These are phyloP conservation scores for Lasiodiplodia theobromae DNA, from an alignment of 2,329 filamentous ascomycete species.

Conservation along the genomic window DNA sequence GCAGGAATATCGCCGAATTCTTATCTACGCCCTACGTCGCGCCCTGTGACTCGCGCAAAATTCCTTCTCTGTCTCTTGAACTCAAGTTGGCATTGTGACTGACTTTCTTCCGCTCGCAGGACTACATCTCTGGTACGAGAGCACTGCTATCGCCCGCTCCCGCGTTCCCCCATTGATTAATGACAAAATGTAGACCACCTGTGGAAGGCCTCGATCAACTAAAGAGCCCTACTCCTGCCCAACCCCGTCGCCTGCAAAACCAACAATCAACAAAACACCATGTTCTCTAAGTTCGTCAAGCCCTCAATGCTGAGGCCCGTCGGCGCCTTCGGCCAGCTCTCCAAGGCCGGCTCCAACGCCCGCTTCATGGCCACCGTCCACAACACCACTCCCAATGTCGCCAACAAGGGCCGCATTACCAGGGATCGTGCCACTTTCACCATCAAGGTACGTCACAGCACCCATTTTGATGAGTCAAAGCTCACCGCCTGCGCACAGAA, in stretches of 20 bases:
- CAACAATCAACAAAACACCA: constrained; percentile 42
- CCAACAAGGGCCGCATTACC: constrained; percentile 68
- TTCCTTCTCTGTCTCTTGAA: constrained; percentile 16
- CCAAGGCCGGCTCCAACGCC: constrained; percentile 51
- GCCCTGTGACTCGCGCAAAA: constrained; percentile 14
- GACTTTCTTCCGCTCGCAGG: constrained; percentile 51
- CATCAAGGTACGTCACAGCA: constrained; percentile 72
- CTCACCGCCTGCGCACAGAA: constrained; percentile 61
- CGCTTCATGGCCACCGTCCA: constrained; percentile 71
- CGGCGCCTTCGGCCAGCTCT: constrained; percentile 54
- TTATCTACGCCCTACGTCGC: constrained; percentile 27
- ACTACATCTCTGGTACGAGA: constrained; percentile 69
- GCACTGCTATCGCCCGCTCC: constrained; percentile 32
- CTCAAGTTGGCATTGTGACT: constrained; percentile 38
- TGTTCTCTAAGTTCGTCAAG: constrained; percentile 64
- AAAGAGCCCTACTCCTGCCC: constrained; percentile 44
- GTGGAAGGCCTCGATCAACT: constrained; percentile 72
- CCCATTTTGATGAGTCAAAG: constrained; percentile 5
- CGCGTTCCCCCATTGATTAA: constrained; percentile 26
- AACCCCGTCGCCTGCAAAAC: constrained; percentile 10
- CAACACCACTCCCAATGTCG: constrained; percentile 69
- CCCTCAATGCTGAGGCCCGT: constrained; percentile 54
- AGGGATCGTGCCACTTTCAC: constrained; percentile 90
- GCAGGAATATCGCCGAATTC: constrained; percentile 10
- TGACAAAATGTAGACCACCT: constrained; percentile 63